A percentile compares a stretch with the other conserved stretches of the same genome.
These are phyloP conservation scores for Endocarpon pusillum DNA, from an alignment of 495 filamentous ascomycete genomes.

Conservation along the genomic window DNA sequence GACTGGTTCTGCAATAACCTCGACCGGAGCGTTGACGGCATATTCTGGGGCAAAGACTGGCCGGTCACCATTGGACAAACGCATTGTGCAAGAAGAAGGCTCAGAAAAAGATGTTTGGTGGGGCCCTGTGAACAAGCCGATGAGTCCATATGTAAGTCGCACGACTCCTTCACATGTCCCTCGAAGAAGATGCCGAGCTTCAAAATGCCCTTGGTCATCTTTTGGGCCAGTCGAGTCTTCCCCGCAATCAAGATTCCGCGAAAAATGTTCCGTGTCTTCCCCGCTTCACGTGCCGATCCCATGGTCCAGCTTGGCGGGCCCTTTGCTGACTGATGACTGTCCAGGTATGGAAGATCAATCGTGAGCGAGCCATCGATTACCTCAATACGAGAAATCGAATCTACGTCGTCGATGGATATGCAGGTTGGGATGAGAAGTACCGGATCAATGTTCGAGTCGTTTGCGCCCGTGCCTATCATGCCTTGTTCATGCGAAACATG, in stretches of 20 bases:
- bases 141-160: conserved; percentile 83
- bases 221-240: no score
- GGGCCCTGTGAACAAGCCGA: conserved; percentile 97
- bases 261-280: conserved; percentile 6
- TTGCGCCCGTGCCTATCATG: conserved; percentile 97
- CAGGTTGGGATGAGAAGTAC: conserved; percentile 98
- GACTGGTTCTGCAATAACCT: conserved; percentile 91
- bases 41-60: conserved; percentile 98
- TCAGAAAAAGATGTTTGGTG: conserved; percentile 93
- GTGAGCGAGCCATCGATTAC: conserved; percentile 96
- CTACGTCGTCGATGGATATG: conserved; percentile 94
- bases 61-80: conserved; percentile 91
- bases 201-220: no score
- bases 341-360: conserved; percentile 98
- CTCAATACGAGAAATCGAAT: conserved; percentile 97
- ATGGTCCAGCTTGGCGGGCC: conserved; percentile 8
- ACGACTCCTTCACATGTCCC: not conserved
- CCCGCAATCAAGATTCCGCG: conserved; percentile 5
- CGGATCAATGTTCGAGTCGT: conserved; percentile 94
- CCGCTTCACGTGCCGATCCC: conserved; percentile 2
- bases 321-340: conserved; percentile 11
- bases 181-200: conserved; percentile 1
- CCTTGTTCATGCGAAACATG: conserved; percentile 99
- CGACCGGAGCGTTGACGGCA: conserved; percentile 81
- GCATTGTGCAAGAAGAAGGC: conserved; percentile 78